Percentiles rank a stretch among this genome's conserved stretches.
These are phyloP conservation scores for Thymus mandschuricus DNA, from an alignment of 257 asterid genomes.

Conservation along the genomic window DNA sequence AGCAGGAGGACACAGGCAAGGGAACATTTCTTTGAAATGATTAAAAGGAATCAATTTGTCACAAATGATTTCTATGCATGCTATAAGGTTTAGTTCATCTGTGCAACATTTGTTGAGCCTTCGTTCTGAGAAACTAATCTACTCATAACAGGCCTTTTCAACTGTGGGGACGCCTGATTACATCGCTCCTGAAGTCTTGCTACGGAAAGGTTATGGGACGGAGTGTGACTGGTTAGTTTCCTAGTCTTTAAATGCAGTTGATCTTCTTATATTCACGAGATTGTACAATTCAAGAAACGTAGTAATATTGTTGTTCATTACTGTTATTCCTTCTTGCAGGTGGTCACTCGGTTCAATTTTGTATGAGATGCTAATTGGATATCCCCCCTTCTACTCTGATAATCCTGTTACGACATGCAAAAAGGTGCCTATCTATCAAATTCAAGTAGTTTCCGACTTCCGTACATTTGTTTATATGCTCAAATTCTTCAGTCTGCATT, in stretches of 20 bases:
- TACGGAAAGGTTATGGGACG: slow-evolving; percentile 78
- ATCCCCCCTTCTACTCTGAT: slow-evolving; percentile 89
- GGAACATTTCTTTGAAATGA: slow-evolving; percentile 1
- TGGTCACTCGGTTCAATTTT: slow-evolving; percentile 94
- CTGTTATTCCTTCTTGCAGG: slow-evolving; percentile 47
- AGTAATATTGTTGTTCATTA: neutral
- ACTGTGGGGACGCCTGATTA: slow-evolving; percentile 97
- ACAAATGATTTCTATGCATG: neutral
- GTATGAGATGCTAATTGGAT: slow-evolving; percentile 95
- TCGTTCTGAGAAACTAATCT: neutral
- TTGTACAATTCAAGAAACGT: neutral
- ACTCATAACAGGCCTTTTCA: slow-evolving; percentile 72
- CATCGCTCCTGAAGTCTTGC: slow-evolving; percentile 92
- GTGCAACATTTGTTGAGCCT: neutral
- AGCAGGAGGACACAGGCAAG: slow-evolving; percentile 56
- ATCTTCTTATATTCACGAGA: neutral
- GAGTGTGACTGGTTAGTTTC: slow-evolving; percentile 90
- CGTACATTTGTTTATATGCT: neutral
- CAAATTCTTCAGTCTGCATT: neutral
- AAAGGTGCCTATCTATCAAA: slow-evolving; percentile 52
- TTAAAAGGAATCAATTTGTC: neutral
- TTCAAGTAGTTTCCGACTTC: neutral
- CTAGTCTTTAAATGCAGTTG: neutral
- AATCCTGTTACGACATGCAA: slow-evolving; percentile 83
- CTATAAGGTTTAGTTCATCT: neutral